Conservation (phyloP, 2,329 filamentous ascomycete genomes). For the Aspergillus sp. region DNA sequence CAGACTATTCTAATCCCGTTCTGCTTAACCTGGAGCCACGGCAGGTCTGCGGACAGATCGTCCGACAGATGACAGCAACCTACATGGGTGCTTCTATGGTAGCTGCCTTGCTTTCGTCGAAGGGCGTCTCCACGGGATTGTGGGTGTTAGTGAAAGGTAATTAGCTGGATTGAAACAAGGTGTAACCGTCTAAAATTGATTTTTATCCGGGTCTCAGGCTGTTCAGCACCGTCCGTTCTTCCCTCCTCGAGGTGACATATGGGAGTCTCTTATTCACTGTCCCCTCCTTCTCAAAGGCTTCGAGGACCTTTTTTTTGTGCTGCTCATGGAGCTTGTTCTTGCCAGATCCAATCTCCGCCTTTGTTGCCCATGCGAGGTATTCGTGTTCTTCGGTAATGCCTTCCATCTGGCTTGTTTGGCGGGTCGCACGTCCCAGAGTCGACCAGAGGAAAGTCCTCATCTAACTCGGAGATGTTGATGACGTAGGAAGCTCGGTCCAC, state of each 20-base stretch:
- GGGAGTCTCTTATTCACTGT: background rate
- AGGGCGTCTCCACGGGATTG: background rate
- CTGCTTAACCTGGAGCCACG: conserved; percentile 1
- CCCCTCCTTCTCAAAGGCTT: background rate
- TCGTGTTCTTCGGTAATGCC: background rate
- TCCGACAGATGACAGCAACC: background rate
- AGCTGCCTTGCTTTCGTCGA: background rate
- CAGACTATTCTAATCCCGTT: conserved; percentile 5
- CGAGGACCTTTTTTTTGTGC: background rate
- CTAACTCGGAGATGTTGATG: background rate
- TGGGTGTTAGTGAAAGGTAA: conserved; percentile 1
- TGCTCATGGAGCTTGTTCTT: background rate
- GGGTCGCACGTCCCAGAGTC: background rate
- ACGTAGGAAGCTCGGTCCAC: conserved; percentile 3
- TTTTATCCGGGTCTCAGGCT: background rate
- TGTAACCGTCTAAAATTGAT: background rate
- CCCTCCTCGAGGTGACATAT: conserved; percentile 3
- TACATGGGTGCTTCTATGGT: background rate
- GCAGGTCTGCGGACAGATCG: background rate
- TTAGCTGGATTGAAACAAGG: background rate
- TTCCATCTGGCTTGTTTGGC: background rate
- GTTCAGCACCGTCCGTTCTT: conserved; percentile 2
- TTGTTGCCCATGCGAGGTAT: conserved; percentile 3
- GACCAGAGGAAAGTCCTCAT: background rate
- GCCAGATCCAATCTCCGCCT: background rate